Evolutionary conservation across 2,329 filamentous ascomycete genomes (phyloP).

Genomic region (Sporothrix humicola): DNA sequence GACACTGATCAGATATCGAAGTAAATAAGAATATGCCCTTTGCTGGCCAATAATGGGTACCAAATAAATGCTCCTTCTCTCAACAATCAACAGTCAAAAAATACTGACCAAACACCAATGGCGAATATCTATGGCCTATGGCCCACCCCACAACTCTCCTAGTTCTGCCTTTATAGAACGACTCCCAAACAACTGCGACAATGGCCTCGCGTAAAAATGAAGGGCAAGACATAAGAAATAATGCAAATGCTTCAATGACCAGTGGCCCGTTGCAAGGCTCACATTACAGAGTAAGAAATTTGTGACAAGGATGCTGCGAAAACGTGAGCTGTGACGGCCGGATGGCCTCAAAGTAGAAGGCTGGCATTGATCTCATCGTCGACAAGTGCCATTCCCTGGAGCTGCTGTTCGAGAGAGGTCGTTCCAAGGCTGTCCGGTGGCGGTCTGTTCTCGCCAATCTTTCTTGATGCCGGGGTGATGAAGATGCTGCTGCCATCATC

Average conservation of each 20-base stretch:
- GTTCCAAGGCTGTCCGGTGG: slow-evolving; percentile 42
- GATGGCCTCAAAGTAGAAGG: slow-evolving; percentile 23
- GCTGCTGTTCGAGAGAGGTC: slow-evolving; percentile 43
- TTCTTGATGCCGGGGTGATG: slow-evolving; percentile 42
- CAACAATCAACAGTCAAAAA: background rate
- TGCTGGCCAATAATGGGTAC: slow-evolving; percentile 3
- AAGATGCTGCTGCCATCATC: slow-evolving; percentile 37
- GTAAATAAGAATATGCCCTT: slow-evolving; percentile 30
- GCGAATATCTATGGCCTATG: too few species aligned
- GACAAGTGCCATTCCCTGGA: slow-evolving; percentile 34
- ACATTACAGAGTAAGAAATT: slow-evolving; percentile 10
- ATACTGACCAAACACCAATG: background rate
- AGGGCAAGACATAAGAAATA: slow-evolving; percentile 21
- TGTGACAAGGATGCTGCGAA: slow-evolving; percentile 26
- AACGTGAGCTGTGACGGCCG: background rate
- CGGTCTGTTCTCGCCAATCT: slow-evolving; percentile 53
- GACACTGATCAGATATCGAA: slow-evolving; percentile 32
- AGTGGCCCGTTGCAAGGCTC: background rate
- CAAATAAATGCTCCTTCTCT: background rate
- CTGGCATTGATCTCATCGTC: slow-evolving; percentile 35
- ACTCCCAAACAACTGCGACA: background rate
- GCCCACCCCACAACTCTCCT: too few species aligned
- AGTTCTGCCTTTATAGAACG: background rate
- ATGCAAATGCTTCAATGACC: background rate
- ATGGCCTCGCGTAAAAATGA: background rate